These are phyloP conservation scores for Uronychia setigera DNA, from an alignment of 73 alveolate species.

Conservation along the genomic window DNA sequence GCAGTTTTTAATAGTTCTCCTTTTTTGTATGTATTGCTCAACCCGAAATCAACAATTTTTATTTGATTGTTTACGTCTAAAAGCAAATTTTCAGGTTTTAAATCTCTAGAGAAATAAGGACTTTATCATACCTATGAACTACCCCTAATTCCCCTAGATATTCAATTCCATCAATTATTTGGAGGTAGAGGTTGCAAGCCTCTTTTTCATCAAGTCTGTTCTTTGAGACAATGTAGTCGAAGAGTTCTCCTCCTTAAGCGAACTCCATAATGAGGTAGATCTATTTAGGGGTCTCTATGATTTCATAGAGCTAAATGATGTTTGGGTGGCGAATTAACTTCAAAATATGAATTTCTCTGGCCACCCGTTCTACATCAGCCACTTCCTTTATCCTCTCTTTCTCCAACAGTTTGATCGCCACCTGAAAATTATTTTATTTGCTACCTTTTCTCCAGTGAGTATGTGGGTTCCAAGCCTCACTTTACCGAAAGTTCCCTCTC, in stretches of 20 bases:
- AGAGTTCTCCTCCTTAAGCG: constrained; percentile 83
- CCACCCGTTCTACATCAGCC: constrained; percentile 80
- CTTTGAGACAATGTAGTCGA: constrained; percentile 75
- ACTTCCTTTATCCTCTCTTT: constrained; percentile 79
- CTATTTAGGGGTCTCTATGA: constrained; percentile 89
- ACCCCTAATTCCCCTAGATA: constrained; percentile 79
- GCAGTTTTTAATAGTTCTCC: constrained; percentile 82
- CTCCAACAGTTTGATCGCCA: constrained; percentile 81
- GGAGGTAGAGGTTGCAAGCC: constrained; percentile 75
- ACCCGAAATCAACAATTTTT: constrained; percentile 86
- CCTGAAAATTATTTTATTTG: constrained; percentile 27
- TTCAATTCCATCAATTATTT: constrained; percentile 81
- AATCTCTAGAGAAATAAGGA: constrained; percentile 49
- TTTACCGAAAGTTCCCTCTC: constrained; percentile 71
- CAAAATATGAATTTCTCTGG: constrained; percentile 83
- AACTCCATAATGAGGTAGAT: constrained; percentile 88
- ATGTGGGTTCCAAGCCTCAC: constrained; percentile 62
- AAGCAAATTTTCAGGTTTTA: constrained; percentile 88
- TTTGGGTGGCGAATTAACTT: constrained; percentile 86
- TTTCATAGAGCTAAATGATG: constrained; percentile 85
- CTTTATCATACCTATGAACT: constrained; percentile 60
- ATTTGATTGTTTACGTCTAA: constrained; percentile 70
- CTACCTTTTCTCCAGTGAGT: constrained; percentile 64
- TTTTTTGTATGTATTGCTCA: constrained; percentile 76
- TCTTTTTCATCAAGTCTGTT: constrained; percentile 76